A percentile compares a stretch with the other conserved stretches of the same genome.
These are phyloP conservation scores for Aspergillus nanangensis DNA, from an alignment of 495 filamentous ascomycete species.

Conservation along the genomic window DNA sequence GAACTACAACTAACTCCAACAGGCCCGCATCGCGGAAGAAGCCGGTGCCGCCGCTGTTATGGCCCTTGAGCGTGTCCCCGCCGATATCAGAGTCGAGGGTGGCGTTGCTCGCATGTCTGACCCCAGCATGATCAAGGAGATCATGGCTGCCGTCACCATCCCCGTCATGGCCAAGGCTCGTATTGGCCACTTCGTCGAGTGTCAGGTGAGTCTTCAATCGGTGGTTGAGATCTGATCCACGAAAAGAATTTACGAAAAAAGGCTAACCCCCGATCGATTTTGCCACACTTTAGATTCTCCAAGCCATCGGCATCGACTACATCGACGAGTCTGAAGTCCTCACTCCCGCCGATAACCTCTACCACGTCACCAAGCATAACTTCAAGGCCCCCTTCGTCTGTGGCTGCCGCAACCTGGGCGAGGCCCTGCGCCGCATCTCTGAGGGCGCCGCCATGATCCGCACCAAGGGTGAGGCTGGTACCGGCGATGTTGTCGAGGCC, in stretches of 20 bases:
- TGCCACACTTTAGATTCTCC: slow-evolving; percentile 89
- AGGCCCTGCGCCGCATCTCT: slow-evolving; percentile 85
- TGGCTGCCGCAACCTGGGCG: slow-evolving; percentile 91
- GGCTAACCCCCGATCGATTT: too few species aligned
- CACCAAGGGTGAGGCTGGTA: slow-evolving; percentile 97
- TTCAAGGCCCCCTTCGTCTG: slow-evolving; percentile 93
- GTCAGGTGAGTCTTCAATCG: slow-evolving; percentile 55
- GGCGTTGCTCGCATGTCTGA: slow-evolving; percentile 98
- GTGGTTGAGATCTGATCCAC: too few species aligned
- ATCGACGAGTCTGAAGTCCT: slow-evolving; percentile 97
- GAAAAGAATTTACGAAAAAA: too few species aligned
- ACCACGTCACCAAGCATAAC: slow-evolving; percentile 85
- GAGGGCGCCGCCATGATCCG: slow-evolving; percentile 99
- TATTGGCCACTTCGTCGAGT: slow-evolving; percentile 97
- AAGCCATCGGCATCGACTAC: slow-evolving; percentile 93
- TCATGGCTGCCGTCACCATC: slow-evolving; percentile 95
- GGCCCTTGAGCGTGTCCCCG: slow-evolving; percentile 96
- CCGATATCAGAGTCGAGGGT: slow-evolving; percentile 88
- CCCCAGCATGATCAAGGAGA: slow-evolving; percentile 91
- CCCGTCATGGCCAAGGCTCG: slow-evolving; percentile 99
- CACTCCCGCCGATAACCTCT: slow-evolving; percentile 83
- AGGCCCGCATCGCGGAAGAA: slow-evolving; percentile 95
- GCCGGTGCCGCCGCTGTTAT: slow-evolving; percentile 95
- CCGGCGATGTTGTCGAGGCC: slow-evolving; percentile 96
- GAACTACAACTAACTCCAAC: slow-evolving; percentile 1